phyloP scores from a whole-genome alignment of 805 yeast genomes.

The Wickerhamomyces queroliae region DNA sequence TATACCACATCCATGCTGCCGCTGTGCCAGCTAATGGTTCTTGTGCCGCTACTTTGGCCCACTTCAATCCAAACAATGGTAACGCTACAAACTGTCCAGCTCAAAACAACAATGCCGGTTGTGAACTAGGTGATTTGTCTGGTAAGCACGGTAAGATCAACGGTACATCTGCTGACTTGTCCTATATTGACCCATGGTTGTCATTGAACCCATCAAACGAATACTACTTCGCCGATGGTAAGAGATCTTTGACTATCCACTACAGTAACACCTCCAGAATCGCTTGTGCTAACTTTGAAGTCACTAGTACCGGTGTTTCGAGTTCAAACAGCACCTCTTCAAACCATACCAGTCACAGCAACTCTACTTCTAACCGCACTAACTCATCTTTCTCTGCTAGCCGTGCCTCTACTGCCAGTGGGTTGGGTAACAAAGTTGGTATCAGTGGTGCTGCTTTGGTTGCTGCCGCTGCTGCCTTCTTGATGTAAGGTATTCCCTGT shows the following conservation, averaged over 20 bases:
- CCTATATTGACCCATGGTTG: constrained; percentile 52
- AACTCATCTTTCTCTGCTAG: not conserved
- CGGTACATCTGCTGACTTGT: constrained; percentile 36
- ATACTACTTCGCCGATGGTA: constrained; percentile 44
- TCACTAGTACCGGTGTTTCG: not conserved
- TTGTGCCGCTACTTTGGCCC: constrained; percentile 46
- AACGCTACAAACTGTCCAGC: constrained; percentile 40
- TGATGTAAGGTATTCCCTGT: no score
- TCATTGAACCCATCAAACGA: constrained; percentile 46
- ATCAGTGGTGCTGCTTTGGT: not conserved
- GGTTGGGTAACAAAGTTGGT: not conserved
- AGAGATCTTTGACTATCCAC: constrained; percentile 47
- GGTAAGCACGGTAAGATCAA: constrained; percentile 57
- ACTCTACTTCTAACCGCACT: not conserved
- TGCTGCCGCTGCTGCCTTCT: not conserved
- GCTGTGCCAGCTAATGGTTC: constrained; percentile 39
- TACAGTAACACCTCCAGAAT: constrained; percentile 43
- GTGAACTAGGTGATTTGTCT: constrained; percentile 65
- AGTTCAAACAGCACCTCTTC: not conserved
- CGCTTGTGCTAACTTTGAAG: constrained; percentile 48
- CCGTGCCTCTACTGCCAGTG: not conserved
- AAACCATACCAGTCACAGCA: not conserved
- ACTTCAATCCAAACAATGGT: constrained; percentile 57
- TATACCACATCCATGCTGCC: constrained; percentile 54
- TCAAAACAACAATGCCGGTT: constrained; percentile 41